Percentiles rank a stretch among this genome's conserved stretches.
Evolutionary conservation across 2,329 filamentous ascomycete species (phyloP).

Genomic region (Pseudogymnoascus sp.): DNA sequence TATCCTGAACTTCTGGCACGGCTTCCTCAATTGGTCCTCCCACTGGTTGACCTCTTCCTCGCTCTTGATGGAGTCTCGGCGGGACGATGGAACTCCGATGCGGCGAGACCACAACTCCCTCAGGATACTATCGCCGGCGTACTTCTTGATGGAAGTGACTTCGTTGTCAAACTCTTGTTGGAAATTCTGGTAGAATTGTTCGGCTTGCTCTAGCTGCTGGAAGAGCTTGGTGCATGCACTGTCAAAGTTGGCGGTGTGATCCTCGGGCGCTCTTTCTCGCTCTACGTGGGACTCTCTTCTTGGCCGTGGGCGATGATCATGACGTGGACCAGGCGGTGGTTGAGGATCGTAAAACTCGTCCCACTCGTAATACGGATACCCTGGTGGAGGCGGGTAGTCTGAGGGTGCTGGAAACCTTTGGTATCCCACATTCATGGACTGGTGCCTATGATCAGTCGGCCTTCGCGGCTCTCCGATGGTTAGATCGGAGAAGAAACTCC

Average conservation of each 20-base stretch:
- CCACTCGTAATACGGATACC: neutral
- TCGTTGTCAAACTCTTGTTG: slow-evolving; percentile 18
- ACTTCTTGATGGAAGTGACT: slow-evolving; percentile 14
- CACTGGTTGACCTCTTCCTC: neutral
- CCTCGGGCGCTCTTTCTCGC: neutral
- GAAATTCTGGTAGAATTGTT: slow-evolving; percentile 20
- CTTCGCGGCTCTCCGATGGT: neutral
- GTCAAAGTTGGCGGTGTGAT: neutral
- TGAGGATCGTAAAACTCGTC: neutral
- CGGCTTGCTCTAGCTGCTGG: slow-evolving; percentile 17
- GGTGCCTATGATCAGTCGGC: neutral
- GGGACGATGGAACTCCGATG: slow-evolving; percentile 15
- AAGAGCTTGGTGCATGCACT: slow-evolving; percentile 12
- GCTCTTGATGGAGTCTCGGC: slow-evolving; percentile 4
- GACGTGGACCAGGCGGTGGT: neutral
- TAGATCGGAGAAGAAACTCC: neutral
- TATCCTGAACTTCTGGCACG: neutral
- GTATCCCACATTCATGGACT: neutral
- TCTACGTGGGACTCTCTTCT: neutral
- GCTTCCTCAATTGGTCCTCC: neutral
- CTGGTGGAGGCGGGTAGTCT: neutral
- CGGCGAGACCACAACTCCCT: slow-evolving; percentile 17
- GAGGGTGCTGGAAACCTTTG: neutral
- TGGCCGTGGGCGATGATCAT: neutral
- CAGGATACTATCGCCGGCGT: slow-evolving; percentile 14